Conservation (phyloP, 768 basidiomycete species). For the Glaciozyma martinii region DNA sequence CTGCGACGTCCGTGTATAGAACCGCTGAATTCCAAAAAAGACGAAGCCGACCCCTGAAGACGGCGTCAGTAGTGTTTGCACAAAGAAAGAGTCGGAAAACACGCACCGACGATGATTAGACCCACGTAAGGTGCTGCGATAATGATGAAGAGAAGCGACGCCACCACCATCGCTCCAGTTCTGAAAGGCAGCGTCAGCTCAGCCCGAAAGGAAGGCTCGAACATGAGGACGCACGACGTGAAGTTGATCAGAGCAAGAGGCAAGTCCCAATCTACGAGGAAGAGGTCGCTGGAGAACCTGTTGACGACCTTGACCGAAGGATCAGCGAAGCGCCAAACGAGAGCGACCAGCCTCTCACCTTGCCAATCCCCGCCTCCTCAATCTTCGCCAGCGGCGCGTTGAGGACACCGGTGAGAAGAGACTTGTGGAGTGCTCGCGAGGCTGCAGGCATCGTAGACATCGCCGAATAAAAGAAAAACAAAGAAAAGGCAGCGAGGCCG, state of each 20-base stretch:
- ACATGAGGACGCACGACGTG: background rate
- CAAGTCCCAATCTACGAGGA: background rate
- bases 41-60: background rate
- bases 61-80: background rate
- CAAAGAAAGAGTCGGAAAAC: no score
- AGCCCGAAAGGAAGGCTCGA: background rate
- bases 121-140: background rate
- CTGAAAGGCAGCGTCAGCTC: background rate
- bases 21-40: background rate
- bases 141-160: background rate
- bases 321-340: background rate
- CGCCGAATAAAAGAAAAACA: background rate
- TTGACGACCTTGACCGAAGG: background rate
- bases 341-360: background rate
- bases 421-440: background rate
- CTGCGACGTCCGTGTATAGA: background rate
- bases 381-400: background rate
- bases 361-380: background rate
- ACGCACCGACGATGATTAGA: background rate
- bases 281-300: background rate
- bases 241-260: background rate
- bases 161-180: background rate
- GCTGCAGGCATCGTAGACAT: background rate
- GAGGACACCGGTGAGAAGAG: background rate
- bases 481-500: background rate